These are phyloP conservation scores for Candida ponderosae DNA, from an alignment of 805 yeast species.

Conservation along the genomic window DNA sequence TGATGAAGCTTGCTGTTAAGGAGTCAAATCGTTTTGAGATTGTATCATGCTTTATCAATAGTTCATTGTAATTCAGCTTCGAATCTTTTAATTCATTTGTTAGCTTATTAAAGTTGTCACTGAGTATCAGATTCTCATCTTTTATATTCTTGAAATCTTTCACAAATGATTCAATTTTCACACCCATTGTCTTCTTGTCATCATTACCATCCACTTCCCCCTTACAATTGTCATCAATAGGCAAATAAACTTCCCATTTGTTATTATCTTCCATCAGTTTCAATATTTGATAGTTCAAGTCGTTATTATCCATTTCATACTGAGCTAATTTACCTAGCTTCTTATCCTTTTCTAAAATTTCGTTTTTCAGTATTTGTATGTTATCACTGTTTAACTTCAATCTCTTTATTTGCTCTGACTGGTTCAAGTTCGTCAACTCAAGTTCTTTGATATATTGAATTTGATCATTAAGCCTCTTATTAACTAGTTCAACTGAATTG, in stretches of 20 bases:
- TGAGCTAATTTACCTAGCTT: slow-evolving; percentile 31
- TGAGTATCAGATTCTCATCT: slow-evolving; percentile 29
- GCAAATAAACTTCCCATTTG: slow-evolving; percentile 36
- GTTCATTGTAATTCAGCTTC: slow-evolving; percentile 23
- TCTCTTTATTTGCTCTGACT: slow-evolving; percentile 42
- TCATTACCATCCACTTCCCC: slow-evolving; percentile 7
- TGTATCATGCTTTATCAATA: slow-evolving; percentile 31
- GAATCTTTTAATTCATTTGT: slow-evolving; percentile 19
- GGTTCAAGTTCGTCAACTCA: slow-evolving; percentile 45
- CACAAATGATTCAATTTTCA: slow-evolving; percentile 28
- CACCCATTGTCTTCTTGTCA: slow-evolving; percentile 1
- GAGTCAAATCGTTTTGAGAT: slow-evolving; percentile 18
- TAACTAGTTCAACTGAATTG: slow-evolving; percentile 20
- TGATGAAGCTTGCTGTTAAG: slow-evolving; percentile 17
- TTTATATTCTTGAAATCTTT: slow-evolving; percentile 31
- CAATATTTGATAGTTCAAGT: slow-evolving; percentile 41
- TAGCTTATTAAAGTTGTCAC: slow-evolving; percentile 22
- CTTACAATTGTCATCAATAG: slow-evolving; percentile 24
- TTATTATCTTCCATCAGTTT: slow-evolving; percentile 38
- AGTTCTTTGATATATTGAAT: slow-evolving; percentile 34
- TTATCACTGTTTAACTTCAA: slow-evolving; percentile 39
- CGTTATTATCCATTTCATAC: slow-evolving; percentile 36
- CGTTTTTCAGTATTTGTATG: slow-evolving; percentile 47
- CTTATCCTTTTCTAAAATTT: slow-evolving; percentile 34
- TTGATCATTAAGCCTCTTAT: slow-evolving; percentile 31